Evolutionary conservation across 1,284 basidiomycete genomes (phyloP).

Genomic region (Ceraceosorus guamensis): DNA sequence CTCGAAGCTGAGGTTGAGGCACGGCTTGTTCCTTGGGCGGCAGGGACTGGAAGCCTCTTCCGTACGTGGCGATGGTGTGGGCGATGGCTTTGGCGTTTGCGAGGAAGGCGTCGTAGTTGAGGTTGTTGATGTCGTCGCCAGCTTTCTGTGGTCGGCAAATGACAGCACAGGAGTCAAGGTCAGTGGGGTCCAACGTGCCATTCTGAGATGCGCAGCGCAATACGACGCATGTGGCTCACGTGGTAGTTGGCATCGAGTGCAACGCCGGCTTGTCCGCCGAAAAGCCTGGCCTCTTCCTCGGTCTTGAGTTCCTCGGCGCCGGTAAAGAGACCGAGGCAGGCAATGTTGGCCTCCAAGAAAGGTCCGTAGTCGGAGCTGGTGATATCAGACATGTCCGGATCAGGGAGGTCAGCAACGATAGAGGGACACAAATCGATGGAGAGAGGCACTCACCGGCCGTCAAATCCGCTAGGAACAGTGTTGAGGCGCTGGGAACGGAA

Average conservation of each 20-base stretch:
- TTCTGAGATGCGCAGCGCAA: too few species aligned
- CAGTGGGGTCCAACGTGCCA: too few species aligned
- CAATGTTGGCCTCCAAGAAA: conserved; percentile 21
- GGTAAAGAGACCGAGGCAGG: conserved; percentile 18
- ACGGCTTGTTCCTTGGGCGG: conserved; percentile 4
- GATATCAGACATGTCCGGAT: too few species aligned
- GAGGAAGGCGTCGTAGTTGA: conserved; percentile 18
- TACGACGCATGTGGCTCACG: background rate
- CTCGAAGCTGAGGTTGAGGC: background rate
- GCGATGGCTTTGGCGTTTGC: conserved; percentile 21
- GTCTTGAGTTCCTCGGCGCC: conserved; percentile 22
- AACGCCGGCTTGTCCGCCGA: conserved; percentile 16
- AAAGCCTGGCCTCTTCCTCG: conserved; percentile 16
- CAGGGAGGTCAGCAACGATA: too few species aligned
- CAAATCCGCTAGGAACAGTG: conserved; percentile 14
- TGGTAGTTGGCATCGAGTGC: conserved; percentile 21
- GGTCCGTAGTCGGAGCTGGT: conserved; percentile 2
- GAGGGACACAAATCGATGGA: too few species aligned
- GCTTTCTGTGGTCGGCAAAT: background rate
- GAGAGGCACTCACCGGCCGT: conserved; percentile 3
- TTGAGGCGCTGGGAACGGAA: conserved; percentile 11
- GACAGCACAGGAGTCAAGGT: too few species aligned
- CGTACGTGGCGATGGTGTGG: conserved; percentile 19
- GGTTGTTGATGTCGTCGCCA: conserved; percentile 16
- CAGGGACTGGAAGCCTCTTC: conserved; percentile 13